phyloP scores from a whole-genome alignment of 228 moss, liverwort and hornwort genomes.

The Sphagnum fallax region DNA sequence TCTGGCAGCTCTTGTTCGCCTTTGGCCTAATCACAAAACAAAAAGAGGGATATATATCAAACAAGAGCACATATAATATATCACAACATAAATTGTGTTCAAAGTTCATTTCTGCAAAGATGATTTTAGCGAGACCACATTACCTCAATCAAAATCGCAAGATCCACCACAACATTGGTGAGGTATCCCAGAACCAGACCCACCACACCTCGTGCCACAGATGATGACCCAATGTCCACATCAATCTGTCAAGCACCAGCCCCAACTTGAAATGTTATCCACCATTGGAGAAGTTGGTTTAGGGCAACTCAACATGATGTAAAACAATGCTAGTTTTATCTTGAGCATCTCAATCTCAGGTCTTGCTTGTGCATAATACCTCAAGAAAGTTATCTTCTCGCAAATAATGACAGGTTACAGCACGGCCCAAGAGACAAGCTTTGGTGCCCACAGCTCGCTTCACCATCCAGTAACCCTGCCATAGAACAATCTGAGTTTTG shows the following conservation, averaged over 20 bases:
- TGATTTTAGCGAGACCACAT: background rate
- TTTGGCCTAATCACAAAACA: slow-evolving; percentile 32
- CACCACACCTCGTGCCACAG: slow-evolving; percentile 60
- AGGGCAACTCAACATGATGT: too few relatives aligned
- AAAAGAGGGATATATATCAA: too few relatives aligned
- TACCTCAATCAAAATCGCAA: slow-evolving; percentile 76
- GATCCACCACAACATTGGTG: slow-evolving; percentile 54
- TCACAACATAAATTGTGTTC: too few relatives aligned
- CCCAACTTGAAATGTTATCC: background rate
- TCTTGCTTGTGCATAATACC: slow-evolving; percentile 17
- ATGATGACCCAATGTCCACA: slow-evolving; percentile 66
- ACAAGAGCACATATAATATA: too few relatives aligned
- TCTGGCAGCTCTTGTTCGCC: slow-evolving; percentile 54
- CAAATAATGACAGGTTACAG: slow-evolving; percentile 57
- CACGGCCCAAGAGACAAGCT: slow-evolving; percentile 65
- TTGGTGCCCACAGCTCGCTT: slow-evolving; percentile 75
- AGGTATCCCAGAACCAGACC: slow-evolving; percentile 57
- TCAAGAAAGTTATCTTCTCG: slow-evolving; percentile 70
- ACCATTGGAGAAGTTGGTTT: too few relatives aligned
- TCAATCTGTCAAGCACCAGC: slow-evolving; percentile 41
- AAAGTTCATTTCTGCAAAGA: too few relatives aligned
- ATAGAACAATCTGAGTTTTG: background rate
- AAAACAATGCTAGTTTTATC: too few relatives aligned
- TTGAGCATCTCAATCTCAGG: too few relatives aligned
- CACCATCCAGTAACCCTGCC: slow-evolving; percentile 80